phyloP scores from a whole-genome alignment of 257 asterid genomes.

The Primulina eburnea region DNA sequence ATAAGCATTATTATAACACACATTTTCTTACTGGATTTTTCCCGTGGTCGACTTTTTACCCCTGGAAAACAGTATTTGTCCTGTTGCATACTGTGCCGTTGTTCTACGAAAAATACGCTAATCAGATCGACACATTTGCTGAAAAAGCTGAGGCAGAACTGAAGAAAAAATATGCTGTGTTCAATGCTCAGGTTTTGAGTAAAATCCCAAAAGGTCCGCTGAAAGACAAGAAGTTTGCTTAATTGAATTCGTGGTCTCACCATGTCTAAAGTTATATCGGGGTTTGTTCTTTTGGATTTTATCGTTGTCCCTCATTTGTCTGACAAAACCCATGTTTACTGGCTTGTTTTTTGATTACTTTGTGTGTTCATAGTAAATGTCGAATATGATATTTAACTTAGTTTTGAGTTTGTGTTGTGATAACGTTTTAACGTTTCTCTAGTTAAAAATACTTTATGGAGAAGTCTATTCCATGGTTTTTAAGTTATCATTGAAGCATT shows the following conservation, averaged over 20 bases:
- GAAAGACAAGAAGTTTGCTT: slow-evolving; percentile 60
- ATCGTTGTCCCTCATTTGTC: too few relatives aligned
- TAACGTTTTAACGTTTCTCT: too few relatives aligned
- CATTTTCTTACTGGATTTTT: not conserved
- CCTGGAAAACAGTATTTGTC: slow-evolving; percentile 51
- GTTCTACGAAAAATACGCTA: slow-evolving; percentile 78
- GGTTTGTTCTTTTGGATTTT: too few relatives aligned
- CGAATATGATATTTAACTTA: too few relatives aligned
- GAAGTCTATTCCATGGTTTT: too few relatives aligned
- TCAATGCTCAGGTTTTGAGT: slow-evolving; percentile 66
- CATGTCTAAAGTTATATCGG: too few relatives aligned
- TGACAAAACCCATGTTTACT: too few relatives aligned
- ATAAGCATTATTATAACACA: not conserved
- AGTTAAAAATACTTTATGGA: too few relatives aligned
- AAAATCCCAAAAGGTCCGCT: slow-evolving; percentile 67
- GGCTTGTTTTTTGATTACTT: too few relatives aligned
- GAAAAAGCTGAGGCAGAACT: slow-evolving; percentile 67
- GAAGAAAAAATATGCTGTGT: slow-evolving; percentile 68
- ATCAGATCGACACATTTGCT: slow-evolving; percentile 64
- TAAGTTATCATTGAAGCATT: too few relatives aligned
- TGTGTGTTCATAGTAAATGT: too few relatives aligned
- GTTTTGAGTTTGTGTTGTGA: too few relatives aligned
- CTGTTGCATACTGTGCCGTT: slow-evolving; percentile 77
- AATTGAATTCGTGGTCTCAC: slow-evolving; percentile 4
- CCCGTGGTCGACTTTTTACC: not conserved